These are phyloP conservation scores for Suillus fuscotomentosus DNA, from an alignment of 768 basidiomycete species.

Conservation along the genomic window DNA sequence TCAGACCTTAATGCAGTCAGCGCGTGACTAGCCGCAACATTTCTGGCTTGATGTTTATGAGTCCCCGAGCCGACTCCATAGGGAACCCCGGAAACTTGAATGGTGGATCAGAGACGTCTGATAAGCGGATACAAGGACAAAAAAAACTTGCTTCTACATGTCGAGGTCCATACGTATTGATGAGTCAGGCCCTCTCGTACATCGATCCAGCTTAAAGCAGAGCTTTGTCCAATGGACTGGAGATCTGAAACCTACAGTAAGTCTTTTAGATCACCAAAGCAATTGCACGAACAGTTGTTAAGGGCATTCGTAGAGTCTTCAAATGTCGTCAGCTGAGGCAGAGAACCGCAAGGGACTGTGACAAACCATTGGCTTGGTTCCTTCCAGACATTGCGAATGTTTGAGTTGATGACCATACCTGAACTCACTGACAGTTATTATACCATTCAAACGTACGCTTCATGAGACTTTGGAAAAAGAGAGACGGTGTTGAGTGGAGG, in stretches of 20 bases:
- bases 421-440: slow-evolving; percentile 20
- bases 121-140: slow-evolving; percentile 6
- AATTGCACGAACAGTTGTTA: slow-evolving; percentile 39
- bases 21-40: slow-evolving; percentile 34
- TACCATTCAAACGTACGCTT: slow-evolving; percentile 12
- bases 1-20: slow-evolving; percentile 35
- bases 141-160: slow-evolving; percentile 53
- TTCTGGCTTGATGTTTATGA: slow-evolving; percentile 52
- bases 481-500: slow-evolving; percentile 24
- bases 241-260: slow-evolving; percentile 41
- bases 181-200: slow-evolving; percentile 42
- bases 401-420: slow-evolving; percentile 16
- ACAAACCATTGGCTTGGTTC: slow-evolving; percentile 3
- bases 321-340: background rate
- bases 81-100: slow-evolving; percentile 48
- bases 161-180: slow-evolving; percentile 50
- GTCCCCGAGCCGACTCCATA: slow-evolving; percentile 49
- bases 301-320: slow-evolving; percentile 31
- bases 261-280: background rate
- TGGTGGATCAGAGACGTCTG: slow-evolving; percentile 11
- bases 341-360: background rate
- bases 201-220: slow-evolving; percentile 57
- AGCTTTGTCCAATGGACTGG: slow-evolving; percentile 40
- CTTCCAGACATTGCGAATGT: slow-evolving; percentile 21
- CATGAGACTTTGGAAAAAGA: slow-evolving; percentile 4